Percentiles rank a stretch among this genome's conserved stretches.
Conservation (phyloP, 345 rosid genomes). For the Murraya paniculata region DNA sequence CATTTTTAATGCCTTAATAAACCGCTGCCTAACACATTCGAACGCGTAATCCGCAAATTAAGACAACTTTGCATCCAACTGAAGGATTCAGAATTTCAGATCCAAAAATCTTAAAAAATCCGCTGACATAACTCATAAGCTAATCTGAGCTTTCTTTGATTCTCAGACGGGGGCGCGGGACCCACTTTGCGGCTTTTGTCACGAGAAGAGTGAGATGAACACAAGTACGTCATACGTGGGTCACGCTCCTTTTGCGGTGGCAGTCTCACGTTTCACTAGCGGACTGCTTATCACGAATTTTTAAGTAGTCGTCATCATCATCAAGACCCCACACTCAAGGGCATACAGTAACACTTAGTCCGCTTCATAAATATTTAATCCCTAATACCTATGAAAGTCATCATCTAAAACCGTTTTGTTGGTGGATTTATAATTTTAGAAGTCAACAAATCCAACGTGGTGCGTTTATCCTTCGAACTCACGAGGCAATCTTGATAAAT, state of each 20-base stretch:
- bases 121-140: too few species aligned
- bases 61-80: too few species aligned
- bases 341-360: background rate
- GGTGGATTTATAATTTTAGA: background rate
- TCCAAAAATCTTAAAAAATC: too few species aligned
- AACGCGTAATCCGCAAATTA: too few species aligned
- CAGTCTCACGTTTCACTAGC: background rate
- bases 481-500: too few species aligned
- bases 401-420: background rate
- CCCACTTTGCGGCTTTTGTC: background rate
- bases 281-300: background rate
- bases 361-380: background rate
- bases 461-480: too few species aligned
- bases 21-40: too few species aligned
- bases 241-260: background rate
- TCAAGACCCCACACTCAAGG: background rate
- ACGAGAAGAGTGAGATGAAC: background rate
- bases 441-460: too few species aligned
- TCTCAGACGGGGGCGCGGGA: background rate
- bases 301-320: background rate
- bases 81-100: too few species aligned
- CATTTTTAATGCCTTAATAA: too few species aligned
- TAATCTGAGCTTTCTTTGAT: too few species aligned
- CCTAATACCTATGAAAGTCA: background rate
- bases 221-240: background rate